A percentile compares a stretch with the other conserved stretches of the same genome.
phyloP scores from a whole-genome alignment of 176 grass and related monocot genomes.

The Rhynchospora pubera region DNA sequence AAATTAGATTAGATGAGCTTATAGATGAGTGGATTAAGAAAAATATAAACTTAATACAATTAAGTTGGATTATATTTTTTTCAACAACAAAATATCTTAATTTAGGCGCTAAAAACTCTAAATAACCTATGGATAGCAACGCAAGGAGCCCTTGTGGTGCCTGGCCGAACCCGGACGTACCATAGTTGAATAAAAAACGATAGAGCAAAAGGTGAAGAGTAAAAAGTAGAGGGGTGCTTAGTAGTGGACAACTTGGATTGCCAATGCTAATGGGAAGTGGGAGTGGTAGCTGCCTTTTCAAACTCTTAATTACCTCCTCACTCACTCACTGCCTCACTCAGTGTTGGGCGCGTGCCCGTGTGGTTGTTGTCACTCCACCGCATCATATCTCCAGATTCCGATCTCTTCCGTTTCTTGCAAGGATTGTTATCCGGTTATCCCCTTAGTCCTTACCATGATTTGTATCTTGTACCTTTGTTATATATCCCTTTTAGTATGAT shows the following conservation, averaged over 20 bases:
- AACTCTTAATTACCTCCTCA: not conserved
- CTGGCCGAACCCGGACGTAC: not conserved
- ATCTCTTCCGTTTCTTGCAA: constrained; percentile 14
- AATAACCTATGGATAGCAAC: too few species aligned
- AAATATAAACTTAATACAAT: too few species aligned
- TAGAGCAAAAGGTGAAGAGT: not conserved
- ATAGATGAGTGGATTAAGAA: too few species aligned
- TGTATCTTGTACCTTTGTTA: not conserved
- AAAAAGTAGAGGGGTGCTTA: not conserved
- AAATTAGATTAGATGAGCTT: too few species aligned
- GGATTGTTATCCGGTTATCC: constrained; percentile 1
- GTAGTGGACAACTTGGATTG: constrained; percentile 33
- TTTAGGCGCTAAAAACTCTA: too few species aligned
- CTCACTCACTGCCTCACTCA: not conserved
- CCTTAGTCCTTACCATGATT: not conserved
- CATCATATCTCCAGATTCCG: not conserved
- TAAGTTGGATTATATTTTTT: too few species aligned
- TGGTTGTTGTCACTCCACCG: constrained; percentile 35
- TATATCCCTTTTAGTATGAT: not conserved
- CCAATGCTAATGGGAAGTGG: not conserved
- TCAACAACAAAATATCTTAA: too few species aligned
- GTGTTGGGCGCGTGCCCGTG: constrained; percentile 47
- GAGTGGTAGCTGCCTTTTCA: not conserved
- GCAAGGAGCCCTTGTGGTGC: not conserved
- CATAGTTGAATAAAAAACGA: not conserved